phyloP scores from a whole-genome alignment of 2,329 filamentous ascomycete species.

The Fusarium anthophilum region DNA sequence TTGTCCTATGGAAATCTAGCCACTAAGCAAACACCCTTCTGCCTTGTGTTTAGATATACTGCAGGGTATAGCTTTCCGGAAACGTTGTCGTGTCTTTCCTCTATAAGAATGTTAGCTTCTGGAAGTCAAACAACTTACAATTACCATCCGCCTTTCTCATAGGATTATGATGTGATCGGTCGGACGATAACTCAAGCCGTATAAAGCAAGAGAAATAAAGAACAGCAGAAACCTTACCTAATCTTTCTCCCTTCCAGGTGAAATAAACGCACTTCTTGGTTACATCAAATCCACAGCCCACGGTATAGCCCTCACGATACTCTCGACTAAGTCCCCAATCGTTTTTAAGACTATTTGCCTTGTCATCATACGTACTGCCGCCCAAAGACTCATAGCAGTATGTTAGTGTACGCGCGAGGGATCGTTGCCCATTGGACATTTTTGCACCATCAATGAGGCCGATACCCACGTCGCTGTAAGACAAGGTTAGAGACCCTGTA shows the following conservation, averaged over 20 bases:
- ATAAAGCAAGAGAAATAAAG: neutral
- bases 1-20: neutral
- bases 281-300: neutral
- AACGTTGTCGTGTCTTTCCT: neutral
- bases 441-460: neutral
- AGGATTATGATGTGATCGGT: neutral
- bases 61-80: neutral
- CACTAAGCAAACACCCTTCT: neutral
- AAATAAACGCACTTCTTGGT: neutral
- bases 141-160: neutral
- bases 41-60: neutral
- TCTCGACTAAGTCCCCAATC: neutral
- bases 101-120: neutral
- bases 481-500: neutral
- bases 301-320: neutral
- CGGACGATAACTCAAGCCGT: rapidly evolving
- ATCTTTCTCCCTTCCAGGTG: neutral
- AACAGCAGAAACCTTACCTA: neutral
- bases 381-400: neutral
- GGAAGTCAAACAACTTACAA: neutral
- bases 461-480: neutral
- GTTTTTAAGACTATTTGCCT: neutral
- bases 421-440: neutral
- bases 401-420: neutral
- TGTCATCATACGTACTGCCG: neutral